Conservation (phyloP, 23 red algal species). For the Gracilaria gracilis region DNA sequence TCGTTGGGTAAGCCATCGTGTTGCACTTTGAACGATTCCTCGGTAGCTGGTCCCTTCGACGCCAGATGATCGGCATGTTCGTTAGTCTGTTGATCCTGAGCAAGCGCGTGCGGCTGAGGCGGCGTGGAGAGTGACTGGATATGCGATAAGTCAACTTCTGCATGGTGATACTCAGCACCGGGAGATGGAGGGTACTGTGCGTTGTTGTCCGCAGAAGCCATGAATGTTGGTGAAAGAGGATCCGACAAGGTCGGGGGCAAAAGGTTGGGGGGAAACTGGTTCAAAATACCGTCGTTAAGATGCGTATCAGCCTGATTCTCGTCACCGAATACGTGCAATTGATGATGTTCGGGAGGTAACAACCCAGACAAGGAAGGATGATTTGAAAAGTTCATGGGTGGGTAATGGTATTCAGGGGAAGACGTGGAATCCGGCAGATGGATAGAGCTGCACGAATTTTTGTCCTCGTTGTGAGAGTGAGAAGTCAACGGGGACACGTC, state of each 20-base stretch:
- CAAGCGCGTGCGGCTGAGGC: not conserved
- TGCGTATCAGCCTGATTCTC: not conserved
- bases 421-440: not conserved
- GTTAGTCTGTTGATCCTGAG: not conserved
- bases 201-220: conserved; percentile 13
- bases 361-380: not conserved
- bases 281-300: not conserved
- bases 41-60: not conserved
- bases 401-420: not conserved
- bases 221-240: conserved; percentile 12
- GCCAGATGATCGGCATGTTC: not conserved
- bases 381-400: conserved; percentile 2
- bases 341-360: not conserved
- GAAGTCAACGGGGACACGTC: not conserved
- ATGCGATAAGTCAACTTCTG: not conserved
- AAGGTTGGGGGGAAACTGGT: not conserved
- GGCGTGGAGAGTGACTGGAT: not conserved
- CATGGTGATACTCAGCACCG: not conserved
- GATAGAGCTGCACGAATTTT: not conserved
- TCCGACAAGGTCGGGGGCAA: not conserved
- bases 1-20: not conserved
- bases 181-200: not conserved
- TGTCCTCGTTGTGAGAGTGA: not conserved
- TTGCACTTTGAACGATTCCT: not conserved
- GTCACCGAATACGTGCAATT: not conserved